Conservation (phyloP, 177 flowering plant species). For the Vitis hybrid region DNA sequence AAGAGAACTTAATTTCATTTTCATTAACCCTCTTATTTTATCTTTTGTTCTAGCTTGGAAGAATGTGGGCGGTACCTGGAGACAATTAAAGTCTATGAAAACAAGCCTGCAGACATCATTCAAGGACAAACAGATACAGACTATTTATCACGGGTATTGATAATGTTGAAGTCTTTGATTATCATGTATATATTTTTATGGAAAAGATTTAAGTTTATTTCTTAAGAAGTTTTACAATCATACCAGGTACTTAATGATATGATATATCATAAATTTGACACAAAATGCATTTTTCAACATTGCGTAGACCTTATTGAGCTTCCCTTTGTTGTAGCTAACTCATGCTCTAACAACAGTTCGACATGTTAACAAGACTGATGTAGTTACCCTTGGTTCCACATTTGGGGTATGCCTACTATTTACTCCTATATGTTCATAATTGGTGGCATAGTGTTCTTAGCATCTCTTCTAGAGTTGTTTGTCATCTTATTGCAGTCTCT, state of each 20-base stretch:
- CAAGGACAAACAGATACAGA: constrained; percentile 95
- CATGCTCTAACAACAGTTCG: constrained; percentile 83
- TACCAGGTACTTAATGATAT: too few relatives aligned
- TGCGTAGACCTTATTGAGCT: background rate
- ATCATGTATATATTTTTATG: too few relatives aligned
- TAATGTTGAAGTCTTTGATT: constrained; percentile 2
- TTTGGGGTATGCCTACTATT: constrained; percentile 70
- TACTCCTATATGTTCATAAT: background rate
- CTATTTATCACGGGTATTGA: constrained; percentile 82
- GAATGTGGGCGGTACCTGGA: constrained; percentile 99
- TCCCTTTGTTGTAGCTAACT: constrained; percentile 44
- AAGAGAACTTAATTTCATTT: background rate
- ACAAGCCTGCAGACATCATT: constrained; percentile 92
- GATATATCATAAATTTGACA: too few relatives aligned
- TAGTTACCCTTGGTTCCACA: constrained; percentile 95
- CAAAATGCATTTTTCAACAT: too few relatives aligned
- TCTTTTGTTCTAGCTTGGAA: constrained; percentile 60
- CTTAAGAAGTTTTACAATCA: too few relatives aligned
- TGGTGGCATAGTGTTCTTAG: background rate
- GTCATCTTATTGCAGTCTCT: constrained; percentile 59
- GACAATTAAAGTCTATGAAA: constrained; percentile 95
- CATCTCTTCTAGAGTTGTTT: background rate
- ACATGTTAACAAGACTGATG: constrained; percentile 93
- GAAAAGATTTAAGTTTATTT: too few relatives aligned
- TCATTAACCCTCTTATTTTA: constrained; percentile 1